Base-by-base conservation (phyloP, 2,329 filamentous ascomycete genomes). In the Daldinia eschscholtzii region DNA sequence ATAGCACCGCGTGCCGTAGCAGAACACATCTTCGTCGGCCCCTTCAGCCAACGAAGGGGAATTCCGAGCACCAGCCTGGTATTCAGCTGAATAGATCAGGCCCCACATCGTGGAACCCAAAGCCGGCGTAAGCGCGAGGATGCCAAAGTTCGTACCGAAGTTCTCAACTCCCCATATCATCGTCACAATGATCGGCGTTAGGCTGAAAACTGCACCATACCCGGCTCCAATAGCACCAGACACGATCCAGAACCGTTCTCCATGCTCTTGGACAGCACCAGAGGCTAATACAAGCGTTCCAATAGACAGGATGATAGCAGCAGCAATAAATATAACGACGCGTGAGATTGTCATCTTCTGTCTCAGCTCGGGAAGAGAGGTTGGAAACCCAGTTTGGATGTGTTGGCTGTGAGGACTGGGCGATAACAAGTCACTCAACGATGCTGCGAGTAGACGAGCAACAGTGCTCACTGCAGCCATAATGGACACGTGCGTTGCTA, bases 161-260 rank as follows among this genome's bases (percentile, higher is more conserved):
- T 98, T 99, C 83, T 98, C 94, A 0, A 97, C 94, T 28, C 96
- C 96, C 96, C 96, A 99, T 52, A 99, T 95, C 9, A 98, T 94
- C n/a, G 91, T 93, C 73, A 98, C 92, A 64, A 98, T 93, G 72
- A 98, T 94, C 1, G 96, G 96, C 0, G 92, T 92, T 5, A 98
- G 86, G 55, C 89, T 92, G 83, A 98, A 99, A 23, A 94, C 89
- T 35, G 94, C 94, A 50, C 96, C 96, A 77, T 99, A 98, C 50
- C 96, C 96, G 1, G 94, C 91, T 6, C 96, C 96, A 6, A 99
- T 89, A 1, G 94, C 86, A 0, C 91, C 88, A 0, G 93, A 97
- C 7, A 97, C 92, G 55, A 95, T 81, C 87, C 94, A 95, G 82
- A 98, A 97, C 39, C 93, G 88, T 57, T 91, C 87, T 28, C 89